Percentiles rank a stretch among this genome's conserved stretches.
Conservation (phyloP, 495 filamentous ascomycete species). For the Melanomma pulvis-pyrius region DNA sequence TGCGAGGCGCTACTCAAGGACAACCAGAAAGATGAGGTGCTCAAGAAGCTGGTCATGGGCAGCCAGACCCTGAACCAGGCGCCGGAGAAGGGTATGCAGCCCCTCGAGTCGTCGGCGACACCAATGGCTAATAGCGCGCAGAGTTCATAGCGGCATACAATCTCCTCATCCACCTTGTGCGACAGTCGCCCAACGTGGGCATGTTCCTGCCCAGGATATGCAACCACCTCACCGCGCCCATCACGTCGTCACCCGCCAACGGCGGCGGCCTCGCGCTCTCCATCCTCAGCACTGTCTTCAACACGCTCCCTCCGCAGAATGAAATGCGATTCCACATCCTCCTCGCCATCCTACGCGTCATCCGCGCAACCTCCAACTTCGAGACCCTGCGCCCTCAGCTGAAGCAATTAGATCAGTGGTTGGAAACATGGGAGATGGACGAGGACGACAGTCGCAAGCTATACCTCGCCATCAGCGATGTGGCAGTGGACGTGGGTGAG, state of each 20-base stretch:
- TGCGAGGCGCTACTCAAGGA: slow-evolving; percentile 76
- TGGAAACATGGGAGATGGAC: slow-evolving; percentile 79
- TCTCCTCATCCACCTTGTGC: slow-evolving; percentile 87
- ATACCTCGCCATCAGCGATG: slow-evolving; percentile 75
- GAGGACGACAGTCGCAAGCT: slow-evolving; percentile 79
- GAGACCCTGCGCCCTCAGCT: slow-evolving; percentile 80
- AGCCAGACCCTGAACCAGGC: slow-evolving; percentile 72
- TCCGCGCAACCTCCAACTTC: slow-evolving; percentile 66
- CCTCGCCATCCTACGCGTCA: slow-evolving; percentile 76
- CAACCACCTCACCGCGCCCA: slow-evolving; percentile 80
- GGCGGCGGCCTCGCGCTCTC: slow-evolving; percentile 82
- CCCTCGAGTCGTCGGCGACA: neutral
- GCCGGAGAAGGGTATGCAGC: slow-evolving; percentile 76
- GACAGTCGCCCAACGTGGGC: slow-evolving; percentile 77
- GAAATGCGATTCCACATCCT: slow-evolving; percentile 87
- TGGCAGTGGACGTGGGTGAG: slow-evolving; percentile 75
- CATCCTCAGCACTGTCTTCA: slow-evolving; percentile 94
- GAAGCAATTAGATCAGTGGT: slow-evolving; percentile 76
- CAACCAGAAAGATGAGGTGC: slow-evolving; percentile 62
- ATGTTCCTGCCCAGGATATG: slow-evolving; percentile 87
- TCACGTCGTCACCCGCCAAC: slow-evolving; percentile 80
- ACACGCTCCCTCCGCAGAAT: slow-evolving; percentile 74
- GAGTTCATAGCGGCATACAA: slow-evolving; percentile 95
- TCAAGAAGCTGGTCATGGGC: slow-evolving; percentile 83
- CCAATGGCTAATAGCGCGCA: slow-evolving; percentile 39